Evolutionary conservation across 2,329 filamentous ascomycete genomes (phyloP), one percentile per base, ranked within the genome.

Genomic region (Chrysoporthe cubensis): DNA sequence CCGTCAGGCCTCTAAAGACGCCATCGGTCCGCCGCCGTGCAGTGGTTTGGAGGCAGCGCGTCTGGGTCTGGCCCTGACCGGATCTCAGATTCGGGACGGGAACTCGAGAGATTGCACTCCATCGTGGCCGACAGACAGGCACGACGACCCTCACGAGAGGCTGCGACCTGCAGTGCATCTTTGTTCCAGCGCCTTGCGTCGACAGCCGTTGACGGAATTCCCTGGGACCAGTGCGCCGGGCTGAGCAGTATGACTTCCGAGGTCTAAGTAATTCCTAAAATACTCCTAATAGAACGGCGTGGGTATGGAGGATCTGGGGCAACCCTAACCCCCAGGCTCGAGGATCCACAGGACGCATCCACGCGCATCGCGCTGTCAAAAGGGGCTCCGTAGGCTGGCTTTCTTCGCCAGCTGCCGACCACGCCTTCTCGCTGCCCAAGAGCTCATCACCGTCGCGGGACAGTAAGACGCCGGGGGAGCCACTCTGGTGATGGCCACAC

Each of bases 1-100:
- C 79, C 0, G 74, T 77, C 34, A 80, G 71, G 6, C 77, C 78
- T 21, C 74, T 73, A 66, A 80, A 80, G 6, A 80, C 78, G 16
- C 78, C 78, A 54, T 80, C 78, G 0, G 78, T 80, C 34, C 48
- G 67, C 9, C 72, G 73, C 46, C 54, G 60, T 5, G 71, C 42
- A 16, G 75, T 75, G 32, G 67, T 64, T 26, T 73, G 73, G 7
- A 79, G 66, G 46, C 69, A 63, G 66, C 76, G 71, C 21, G 66
- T 61, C 0, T 65, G 43, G 57, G n/a, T 26, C 26, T 26, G 11
- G 40, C 37, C 11, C 9, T 40, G 0, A 40, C 37, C 37, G 9
- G 37, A 7, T 1, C 37, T 9, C 4, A 40, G 37, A 9, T 40
- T 40, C 37, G 6, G 37, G 8, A 7, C 18, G 11, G 21, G 1